phyloP scores from a whole-genome alignment of 345 rosid species.

The Mercurialis annua region DNA sequence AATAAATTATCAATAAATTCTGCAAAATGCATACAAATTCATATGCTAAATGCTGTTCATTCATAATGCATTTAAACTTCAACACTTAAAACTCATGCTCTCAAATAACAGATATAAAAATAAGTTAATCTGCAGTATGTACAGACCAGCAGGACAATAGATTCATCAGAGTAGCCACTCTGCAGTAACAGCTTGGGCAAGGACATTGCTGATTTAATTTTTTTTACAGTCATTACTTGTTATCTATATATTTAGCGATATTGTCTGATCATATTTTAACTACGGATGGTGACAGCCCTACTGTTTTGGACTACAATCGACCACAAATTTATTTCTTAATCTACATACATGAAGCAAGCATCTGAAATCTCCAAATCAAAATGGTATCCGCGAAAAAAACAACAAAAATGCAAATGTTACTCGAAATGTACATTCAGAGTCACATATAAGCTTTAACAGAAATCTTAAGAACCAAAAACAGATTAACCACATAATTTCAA shows the following conservation, averaged over 20 bases:
- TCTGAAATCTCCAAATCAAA: not conserved
- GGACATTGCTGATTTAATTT: not conserved
- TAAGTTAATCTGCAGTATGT: not conserved
- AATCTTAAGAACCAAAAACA: not conserved
- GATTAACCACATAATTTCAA: not conserved
- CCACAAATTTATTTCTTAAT: not conserved
- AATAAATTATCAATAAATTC: too few species aligned
- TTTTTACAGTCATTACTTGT: not conserved
- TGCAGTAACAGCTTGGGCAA: not conserved
- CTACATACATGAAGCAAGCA: too few species aligned
- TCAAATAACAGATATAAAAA: not conserved
- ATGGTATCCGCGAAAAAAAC: not conserved
- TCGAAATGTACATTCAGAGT: not conserved
- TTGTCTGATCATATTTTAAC: not conserved
- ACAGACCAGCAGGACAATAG: not conserved
- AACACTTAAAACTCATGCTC: not conserved
- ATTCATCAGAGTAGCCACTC: not conserved
- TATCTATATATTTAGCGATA: not conserved
- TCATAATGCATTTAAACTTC: not conserved
- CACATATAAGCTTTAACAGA: slow-evolving; percentile 1
- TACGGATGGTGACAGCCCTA: not conserved
- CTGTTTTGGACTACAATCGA: not conserved
- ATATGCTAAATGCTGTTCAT: not conserved
- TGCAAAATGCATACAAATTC: not conserved
- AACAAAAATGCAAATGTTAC: not conserved